A percentile compares a stretch with the other conserved stretches of the same genome.
Evolutionary conservation across 176 grass and related monocot species (phyloP).

Genomic region (Paspalum notatum): DNA sequence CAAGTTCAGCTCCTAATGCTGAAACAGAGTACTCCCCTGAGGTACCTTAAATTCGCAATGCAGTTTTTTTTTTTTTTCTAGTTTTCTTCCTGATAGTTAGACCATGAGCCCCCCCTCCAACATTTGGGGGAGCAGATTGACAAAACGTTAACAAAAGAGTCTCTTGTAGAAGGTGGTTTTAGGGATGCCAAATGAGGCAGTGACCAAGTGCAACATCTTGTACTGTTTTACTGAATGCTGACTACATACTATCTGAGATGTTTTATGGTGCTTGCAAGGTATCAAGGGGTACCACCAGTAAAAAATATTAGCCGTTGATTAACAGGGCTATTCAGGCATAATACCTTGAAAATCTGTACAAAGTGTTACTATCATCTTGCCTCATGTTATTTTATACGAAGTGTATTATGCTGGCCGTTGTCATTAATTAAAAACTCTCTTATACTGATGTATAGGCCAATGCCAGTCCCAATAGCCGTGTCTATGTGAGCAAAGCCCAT

Average conservation of each 20-base stretch:
- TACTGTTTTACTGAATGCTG: not conserved
- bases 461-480: constrained; percentile 50
- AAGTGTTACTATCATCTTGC: not conserved
- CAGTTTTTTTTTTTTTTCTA: constrained; percentile 39
- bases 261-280: constrained; percentile 10
- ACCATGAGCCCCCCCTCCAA: not conserved
- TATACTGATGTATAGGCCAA: constrained; percentile 49
- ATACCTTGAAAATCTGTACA: not conserved
- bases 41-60: constrained; percentile 54
- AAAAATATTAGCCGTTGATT: not conserved
- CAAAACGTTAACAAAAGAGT: not conserved
- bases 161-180: constrained; percentile 6
- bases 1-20: constrained; percentile 39
- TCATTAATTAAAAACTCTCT: not conserved
- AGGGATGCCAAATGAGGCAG: too few species aligned
- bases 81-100: not conserved
- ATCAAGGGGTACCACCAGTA: not conserved
- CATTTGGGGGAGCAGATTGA: not conserved
- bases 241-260: not conserved
- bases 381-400: not conserved
- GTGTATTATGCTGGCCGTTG: constrained; percentile 11
- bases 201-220: not conserved
- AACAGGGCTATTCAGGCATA: not conserved
- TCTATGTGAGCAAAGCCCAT: constrained; percentile 83
- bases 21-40: constrained; percentile 54